A percentile compares a stretch with the other conserved stretches of the same genome.
Conservation (phyloP, 345 rosid species). For the Adansonia digitata region DNA sequence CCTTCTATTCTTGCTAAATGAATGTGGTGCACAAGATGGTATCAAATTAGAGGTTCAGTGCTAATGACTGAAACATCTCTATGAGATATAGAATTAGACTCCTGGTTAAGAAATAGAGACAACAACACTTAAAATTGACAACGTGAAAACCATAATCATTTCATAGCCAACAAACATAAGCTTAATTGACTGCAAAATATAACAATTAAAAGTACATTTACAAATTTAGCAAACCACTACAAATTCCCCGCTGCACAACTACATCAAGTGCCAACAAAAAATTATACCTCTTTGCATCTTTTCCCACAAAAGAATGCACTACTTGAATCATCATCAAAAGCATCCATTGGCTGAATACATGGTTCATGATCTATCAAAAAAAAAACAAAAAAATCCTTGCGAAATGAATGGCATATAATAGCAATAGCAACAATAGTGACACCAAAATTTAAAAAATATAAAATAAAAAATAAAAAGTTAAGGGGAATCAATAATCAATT, state of each 20-base stretch:
- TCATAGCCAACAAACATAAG: background rate
- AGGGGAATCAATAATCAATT: background rate
- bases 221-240: background rate
- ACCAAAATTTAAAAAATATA: no score
- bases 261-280: background rate
- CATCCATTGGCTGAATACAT: slow-evolving; percentile 42
- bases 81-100: background rate
- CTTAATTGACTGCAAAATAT: background rate
- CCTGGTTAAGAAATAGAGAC: background rate
- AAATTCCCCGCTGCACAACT: background rate
- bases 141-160: background rate
- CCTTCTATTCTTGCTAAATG: background rate
- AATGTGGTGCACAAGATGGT: background rate
- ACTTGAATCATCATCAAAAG: slow-evolving; percentile 23
- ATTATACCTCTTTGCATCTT: slow-evolving; percentile 74
- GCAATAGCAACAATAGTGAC: slow-evolving; percentile 1
- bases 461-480: background rate
- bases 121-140: background rate
- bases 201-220: background rate
- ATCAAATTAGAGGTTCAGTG: background rate
- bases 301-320: slow-evolving; percentile 62
- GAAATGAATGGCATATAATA: slow-evolving; percentile 4
- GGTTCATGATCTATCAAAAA: slow-evolving; percentile 58
- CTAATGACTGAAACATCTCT: background rate
- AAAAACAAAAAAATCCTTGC: slow-evolving; percentile 17